Evolutionary conservation across 2,329 filamentous ascomycete species (phyloP).

Genomic region (Pseudocercospora ulei): DNA sequence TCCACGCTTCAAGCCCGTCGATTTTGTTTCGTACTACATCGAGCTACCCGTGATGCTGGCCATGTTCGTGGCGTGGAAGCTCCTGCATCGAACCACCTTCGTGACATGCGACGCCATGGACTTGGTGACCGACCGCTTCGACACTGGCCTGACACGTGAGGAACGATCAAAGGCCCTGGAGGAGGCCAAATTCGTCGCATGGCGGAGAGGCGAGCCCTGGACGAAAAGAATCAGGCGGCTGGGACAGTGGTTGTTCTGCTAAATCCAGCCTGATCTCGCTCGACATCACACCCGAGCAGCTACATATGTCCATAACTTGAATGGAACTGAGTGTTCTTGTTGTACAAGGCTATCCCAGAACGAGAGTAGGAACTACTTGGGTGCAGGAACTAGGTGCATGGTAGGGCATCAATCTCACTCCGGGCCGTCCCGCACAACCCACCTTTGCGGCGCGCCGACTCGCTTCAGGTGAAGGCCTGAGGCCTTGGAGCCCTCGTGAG

Average conservation of each 20-base stretch:
- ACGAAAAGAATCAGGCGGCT: conserved; percentile 14
- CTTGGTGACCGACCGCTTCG: conserved; percentile 31
- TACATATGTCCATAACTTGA: too few relatives aligned
- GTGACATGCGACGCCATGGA: conserved; percentile 44
- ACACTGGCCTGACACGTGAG: conserved; percentile 16
- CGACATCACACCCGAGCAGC: too few relatives aligned
- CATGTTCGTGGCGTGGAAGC: conserved; percentile 50
- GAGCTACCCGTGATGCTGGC: conserved; percentile 52
- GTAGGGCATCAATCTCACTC: too few relatives aligned
- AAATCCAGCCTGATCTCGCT: background rate
- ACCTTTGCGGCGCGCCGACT: too few relatives aligned
- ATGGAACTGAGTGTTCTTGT: too few relatives aligned
- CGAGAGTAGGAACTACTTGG: too few relatives aligned
- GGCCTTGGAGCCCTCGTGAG: too few relatives aligned
- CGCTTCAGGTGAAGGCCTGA: too few relatives aligned
- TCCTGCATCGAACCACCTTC: conserved; percentile 41
- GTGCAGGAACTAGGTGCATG: too few relatives aligned
- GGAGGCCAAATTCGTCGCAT: conserved; percentile 15
- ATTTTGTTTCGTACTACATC: conserved; percentile 54
- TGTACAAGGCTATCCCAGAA: too few relatives aligned
- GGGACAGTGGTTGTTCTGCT: conserved; percentile 22
- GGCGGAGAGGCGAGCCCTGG: conserved; percentile 14
- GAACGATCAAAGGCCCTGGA: conserved; percentile 18
- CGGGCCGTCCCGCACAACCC: too few relatives aligned
- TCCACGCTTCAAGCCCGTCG: conserved; percentile 48